Conservation (phyloP, 805 yeast species). For the Hagleromyces aurorensis region DNA sequence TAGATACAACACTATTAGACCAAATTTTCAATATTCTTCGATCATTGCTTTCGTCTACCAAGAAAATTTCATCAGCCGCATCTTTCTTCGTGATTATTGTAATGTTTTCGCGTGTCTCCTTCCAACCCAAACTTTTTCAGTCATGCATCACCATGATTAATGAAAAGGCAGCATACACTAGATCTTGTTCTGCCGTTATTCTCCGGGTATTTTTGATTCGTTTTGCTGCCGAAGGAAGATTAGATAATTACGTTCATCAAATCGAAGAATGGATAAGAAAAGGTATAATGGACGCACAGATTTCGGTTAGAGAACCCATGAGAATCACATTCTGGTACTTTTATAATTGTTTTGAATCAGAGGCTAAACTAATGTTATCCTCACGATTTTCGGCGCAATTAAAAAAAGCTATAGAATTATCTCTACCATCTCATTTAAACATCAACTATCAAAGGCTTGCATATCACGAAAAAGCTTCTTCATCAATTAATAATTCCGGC, state of each 20-base stretch:
- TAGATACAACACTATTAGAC: constrained; percentile 30
- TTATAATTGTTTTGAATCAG: constrained; percentile 43
- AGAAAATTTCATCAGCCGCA: constrained; percentile 32
- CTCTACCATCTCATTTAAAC: constrained; percentile 38
- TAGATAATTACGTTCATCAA: constrained; percentile 31
- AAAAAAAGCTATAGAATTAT: constrained; percentile 54
- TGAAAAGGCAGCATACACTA: constrained; percentile 67
- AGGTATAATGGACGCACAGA: constrained; percentile 72
- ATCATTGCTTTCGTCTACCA: constrained; percentile 33
- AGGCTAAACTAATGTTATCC: constrained; percentile 37
- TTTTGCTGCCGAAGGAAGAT: constrained; percentile 32
- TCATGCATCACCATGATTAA: constrained; percentile 43
- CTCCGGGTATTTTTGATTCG: constrained; percentile 52
- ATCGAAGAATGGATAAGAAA: constrained; percentile 45
- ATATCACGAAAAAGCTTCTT: constrained; percentile 7
- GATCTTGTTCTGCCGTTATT: constrained; percentile 65
- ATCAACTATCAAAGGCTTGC: constrained; percentile 15
- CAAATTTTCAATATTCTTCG: constrained; percentile 29
- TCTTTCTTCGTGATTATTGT: constrained; percentile 38
- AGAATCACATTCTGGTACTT: constrained; percentile 70
- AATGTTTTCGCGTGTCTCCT: constrained; percentile 47
- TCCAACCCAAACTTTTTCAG: constrained; percentile 42
- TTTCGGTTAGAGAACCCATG: constrained; percentile 68
- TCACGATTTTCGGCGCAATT: constrained; percentile 23
- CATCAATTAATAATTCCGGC: constrained; percentile 5